Evolutionary conservation across 768 basidiomycete species (phyloP), one percentile per base, ranked within the genome.

Genomic region (Tephrocybe rancida): DNA sequence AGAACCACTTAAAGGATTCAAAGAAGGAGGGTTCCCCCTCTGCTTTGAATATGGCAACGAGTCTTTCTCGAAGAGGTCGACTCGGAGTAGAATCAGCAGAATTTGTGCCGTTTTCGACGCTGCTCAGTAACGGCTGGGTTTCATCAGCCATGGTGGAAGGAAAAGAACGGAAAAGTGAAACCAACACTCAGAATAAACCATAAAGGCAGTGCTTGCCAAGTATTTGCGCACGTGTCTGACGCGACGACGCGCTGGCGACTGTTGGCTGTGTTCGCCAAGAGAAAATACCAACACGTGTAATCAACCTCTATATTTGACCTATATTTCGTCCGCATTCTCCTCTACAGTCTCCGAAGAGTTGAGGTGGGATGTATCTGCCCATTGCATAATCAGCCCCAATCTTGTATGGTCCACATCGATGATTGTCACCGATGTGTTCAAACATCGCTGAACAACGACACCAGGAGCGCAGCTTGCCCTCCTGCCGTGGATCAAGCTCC

Each of bases 21-120:
- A 68, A 29, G 80, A 84, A 88, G 13, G 79, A 74, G 0, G 88
- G 88, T 64, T 89, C 81, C 50, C 78, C 85, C 50, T 86, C 80
- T n/a, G 77, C 79, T 54, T 75, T 82, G 66, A 87, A 32, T 27
- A 82, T 35, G 21, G 69, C 64, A 13, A 70, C 48, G 43, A 80
- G 32, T 50, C 74, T 76, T 43, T 70, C 65, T 45, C 70, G 66
- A 25, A 75, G 58, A 6, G 59, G 59, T 39, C 59, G 54, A n/a
- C n/a, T n/a, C 2, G 60, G 41, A 37, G 57, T 45, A 14, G 29
- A 0, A 21, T 6, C 6, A n/a, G 9, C 9, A 9, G 38, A 16
- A 16, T 30, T 34, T 2, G 7, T 29, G 13, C 53, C 53, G 30
- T 37, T 54, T 26, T 54, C 52, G 14, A 5, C 34, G 21, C 21